phyloP scores from a whole-genome alignment of 2,329 filamentous ascomycete genomes.

The Mycosphaerella arachidis region DNA sequence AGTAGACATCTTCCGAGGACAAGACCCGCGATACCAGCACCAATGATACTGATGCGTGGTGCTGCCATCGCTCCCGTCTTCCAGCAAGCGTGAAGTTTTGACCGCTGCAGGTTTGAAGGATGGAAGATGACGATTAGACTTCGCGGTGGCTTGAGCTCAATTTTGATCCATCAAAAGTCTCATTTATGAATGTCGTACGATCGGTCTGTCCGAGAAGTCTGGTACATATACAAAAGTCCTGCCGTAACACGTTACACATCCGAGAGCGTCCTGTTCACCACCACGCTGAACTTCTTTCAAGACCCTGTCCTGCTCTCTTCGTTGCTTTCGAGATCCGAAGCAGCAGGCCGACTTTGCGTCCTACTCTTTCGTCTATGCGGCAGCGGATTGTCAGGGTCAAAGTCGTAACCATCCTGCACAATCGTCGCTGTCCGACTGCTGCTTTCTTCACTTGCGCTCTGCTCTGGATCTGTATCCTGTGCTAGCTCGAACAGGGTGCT shows the following conservation, averaged over 20 bases:
- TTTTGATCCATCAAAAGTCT: not conserved
- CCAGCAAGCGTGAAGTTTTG: not conserved
- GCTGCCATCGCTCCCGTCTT: not conserved
- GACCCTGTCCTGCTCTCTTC: not conserved
- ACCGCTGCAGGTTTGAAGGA: slow-evolving; percentile 26
- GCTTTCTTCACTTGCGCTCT: not conserved
- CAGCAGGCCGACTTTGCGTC: not conserved
- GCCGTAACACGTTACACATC: not conserved
- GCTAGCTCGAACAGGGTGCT: slow-evolving; percentile 12
- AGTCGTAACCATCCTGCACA: not conserved
- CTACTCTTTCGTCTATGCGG: not conserved
- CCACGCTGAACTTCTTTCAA: not conserved
- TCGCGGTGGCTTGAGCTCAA: not conserved
- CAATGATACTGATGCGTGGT: slow-evolving; percentile 37
- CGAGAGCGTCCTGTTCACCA: not conserved
- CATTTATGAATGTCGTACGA: not conserved
- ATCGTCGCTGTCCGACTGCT: not conserved
- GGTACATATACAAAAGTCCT: not conserved
- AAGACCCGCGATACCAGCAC: slow-evolving; percentile 45
- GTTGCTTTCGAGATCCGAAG: not conserved
- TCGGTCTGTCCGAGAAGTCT: not conserved
- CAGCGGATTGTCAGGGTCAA: not conserved
- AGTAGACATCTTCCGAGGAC: slow-evolving; percentile 37
- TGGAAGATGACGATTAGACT: not conserved
- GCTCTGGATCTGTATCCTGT: not conserved